Evolutionary conservation across 2,329 filamentous ascomycete genomes (phyloP).

Genomic region (Penicillium sp.): DNA sequence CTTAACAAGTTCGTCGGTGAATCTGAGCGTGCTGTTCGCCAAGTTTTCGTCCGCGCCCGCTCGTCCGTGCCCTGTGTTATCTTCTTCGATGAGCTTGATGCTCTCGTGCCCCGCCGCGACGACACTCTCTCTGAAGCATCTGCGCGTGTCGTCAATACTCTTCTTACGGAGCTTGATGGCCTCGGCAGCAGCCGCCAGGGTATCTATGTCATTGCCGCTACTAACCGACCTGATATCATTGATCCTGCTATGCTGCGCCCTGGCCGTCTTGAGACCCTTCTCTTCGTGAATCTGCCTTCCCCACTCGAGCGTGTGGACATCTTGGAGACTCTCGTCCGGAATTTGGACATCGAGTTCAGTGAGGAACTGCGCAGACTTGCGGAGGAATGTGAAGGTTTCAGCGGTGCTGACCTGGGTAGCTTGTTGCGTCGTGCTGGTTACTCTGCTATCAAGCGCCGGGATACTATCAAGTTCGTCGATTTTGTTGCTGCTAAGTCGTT

Average conservation of each 20-base stretch:
- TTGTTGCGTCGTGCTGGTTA: conserved; percentile 60
- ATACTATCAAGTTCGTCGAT: conserved; percentile 48
- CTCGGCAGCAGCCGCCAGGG: conserved; percentile 70
- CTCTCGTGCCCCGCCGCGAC: conserved; percentile 80
- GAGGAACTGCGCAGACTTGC: conserved; percentile 64
- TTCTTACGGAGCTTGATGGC: conserved; percentile 92
- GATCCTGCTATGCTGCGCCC: conserved; percentile 93
- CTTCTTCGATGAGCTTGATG: conserved; percentile 97
- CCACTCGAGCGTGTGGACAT: conserved; percentile 81
- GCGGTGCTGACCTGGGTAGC: conserved; percentile 64
- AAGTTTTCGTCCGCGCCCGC: conserved; percentile 85
- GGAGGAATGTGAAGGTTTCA: conserved; percentile 73
- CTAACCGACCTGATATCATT: conserved; percentile 94
- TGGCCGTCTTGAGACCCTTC: conserved; percentile 79
- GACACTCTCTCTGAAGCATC: conserved; percentile 76
- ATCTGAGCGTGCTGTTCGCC: conserved; percentile 86
- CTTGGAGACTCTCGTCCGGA: conserved; percentile 62
- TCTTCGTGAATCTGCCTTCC: conserved; percentile 85
- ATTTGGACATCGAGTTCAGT: conserved; percentile 52
- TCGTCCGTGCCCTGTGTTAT: conserved; percentile 88
- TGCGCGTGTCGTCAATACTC: conserved; percentile 86
- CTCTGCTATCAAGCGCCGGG: conserved; percentile 52
- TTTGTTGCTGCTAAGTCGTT: conserved; percentile 43
- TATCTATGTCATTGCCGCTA: conserved; percentile 92
- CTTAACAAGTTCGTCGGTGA: conserved; percentile 98